Base-by-base conservation (phyloP, 139 green algal species). In the Edaphochlamys debaryana region DNA sequence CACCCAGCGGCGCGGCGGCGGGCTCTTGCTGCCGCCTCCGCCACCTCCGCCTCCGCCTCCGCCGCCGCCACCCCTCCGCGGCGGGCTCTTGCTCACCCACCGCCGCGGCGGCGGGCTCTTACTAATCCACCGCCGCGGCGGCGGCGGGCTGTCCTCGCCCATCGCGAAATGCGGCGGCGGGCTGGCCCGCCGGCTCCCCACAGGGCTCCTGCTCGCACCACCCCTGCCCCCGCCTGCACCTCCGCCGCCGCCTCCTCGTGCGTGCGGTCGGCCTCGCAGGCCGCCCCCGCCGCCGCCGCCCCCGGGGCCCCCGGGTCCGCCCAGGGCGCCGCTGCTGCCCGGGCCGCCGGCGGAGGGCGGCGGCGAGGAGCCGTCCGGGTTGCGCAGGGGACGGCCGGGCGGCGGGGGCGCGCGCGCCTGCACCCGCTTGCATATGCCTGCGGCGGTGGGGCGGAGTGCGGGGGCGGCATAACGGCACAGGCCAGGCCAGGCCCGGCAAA, bases 401-500 rank as follows among this genome's bases (percentile, higher is more conserved):
- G 79, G 79, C 67, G 79, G 79, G 40, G 80, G 69, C 32, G 69
- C 69, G 8, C 69, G 69, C 13, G 34, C 58, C 56, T 69, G 60
- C 30, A 86, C 69, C 25, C 80, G 80, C 69, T 80, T 71, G 80
- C 80, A 86, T 25, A 80, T 80, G 40, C 80, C 79, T 54, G 45
- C 45, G 45, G 45, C 11, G 45, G 11, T n/a, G n/a, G n/a, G n/a
- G n/a, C n/a, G n/a, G n/a, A n/a, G n/a, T n/a, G n/a, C n/a, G n/a
- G n/a, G n/a, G n/a, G n/a, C n/a, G n/a, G n/a, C n/a, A n/a, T n/a
- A n/a, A n/a, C n/a, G n/a, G n/a, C n/a, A n/a, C n/a, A n/a, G n/a
- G n/a, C n/a, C n/a, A n/a, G n/a, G n/a, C n/a, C n/a, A n/a, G n/a
- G n/a, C n/a, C n/a, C n/a, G n/a, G n/a, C n/a, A n/a, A n/a, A n/a